Percentiles rank a stretch among this genome's conserved stretches.
Evolutionary conservation across 2,329 filamentous ascomycete species (phyloP).

Genomic region (Clonostachys sp.): DNA sequence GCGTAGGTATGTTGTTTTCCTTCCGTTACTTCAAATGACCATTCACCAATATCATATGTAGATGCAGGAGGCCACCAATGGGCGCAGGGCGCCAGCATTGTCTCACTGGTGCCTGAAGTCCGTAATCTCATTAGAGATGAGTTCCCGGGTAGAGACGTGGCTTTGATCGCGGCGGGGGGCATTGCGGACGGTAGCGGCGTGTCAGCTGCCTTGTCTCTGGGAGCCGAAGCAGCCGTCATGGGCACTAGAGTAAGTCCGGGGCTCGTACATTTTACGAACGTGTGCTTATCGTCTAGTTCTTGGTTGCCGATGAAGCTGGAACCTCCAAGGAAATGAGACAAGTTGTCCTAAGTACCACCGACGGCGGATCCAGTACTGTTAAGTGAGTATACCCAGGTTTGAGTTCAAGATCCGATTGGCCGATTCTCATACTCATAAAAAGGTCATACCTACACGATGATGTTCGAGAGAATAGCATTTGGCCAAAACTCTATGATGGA

Average conservation of each 20-base stretch:
- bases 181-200: conserved; percentile 52
- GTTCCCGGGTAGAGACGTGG: conserved; percentile 23
- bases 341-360: conserved; percentile 29
- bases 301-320: conserved; percentile 35
- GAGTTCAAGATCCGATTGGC: neutral
- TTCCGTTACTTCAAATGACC: too few relatives aligned
- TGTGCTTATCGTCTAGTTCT: conserved; percentile 23
- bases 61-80: conserved; percentile 62
- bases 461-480: conserved; percentile 27
- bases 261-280: neutral
- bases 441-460: conserved; percentile 35
- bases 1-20: conserved; percentile 26
- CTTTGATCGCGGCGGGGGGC: conserved; percentile 54
- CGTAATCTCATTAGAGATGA: conserved; percentile 34
- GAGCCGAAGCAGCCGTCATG: conserved; percentile 37
- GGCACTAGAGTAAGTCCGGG: conserved; percentile 28
- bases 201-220: conserved; percentile 48
- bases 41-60: too few relatives aligned
- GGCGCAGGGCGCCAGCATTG: conserved; percentile 44
- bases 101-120: conserved; percentile 55
- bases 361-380: conserved; percentile 38
- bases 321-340: conserved; percentile 33
- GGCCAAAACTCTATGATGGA: conserved; percentile 37
- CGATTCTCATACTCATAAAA: neutral
- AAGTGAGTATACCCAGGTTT: conserved; percentile 24